These are phyloP conservation scores for Leucosporidium scottii DNA, from an alignment of 768 basidiomycete genomes.

Conservation along the genomic window DNA sequence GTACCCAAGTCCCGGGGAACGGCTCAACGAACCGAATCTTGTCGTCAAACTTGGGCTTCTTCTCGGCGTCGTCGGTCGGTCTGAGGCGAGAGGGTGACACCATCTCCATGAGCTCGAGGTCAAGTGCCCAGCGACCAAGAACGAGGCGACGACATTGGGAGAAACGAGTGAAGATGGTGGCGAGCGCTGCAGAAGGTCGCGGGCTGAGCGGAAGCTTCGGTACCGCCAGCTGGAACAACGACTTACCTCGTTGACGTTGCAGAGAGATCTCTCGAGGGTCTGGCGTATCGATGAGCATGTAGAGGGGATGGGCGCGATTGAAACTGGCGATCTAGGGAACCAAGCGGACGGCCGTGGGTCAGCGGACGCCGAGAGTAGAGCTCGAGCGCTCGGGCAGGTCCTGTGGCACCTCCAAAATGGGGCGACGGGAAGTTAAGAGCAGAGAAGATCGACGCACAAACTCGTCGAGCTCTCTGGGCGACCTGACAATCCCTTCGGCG, in stretches of 20 bases:
- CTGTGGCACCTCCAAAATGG: too few relatives aligned
- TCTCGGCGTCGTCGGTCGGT: background rate
- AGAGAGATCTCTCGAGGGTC: background rate
- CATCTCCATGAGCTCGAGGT: slow-evolving; percentile 5
- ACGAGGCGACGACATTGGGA: background rate
- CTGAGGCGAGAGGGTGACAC: background rate
- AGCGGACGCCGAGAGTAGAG: too few relatives aligned
- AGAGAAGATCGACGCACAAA: too few relatives aligned
- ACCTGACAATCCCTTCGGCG: too few relatives aligned
- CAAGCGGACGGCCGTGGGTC: too few relatives aligned
- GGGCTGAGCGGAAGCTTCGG: too few relatives aligned
- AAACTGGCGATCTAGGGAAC: background rate
- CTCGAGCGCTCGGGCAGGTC: too few relatives aligned
- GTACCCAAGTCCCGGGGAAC: background rate
- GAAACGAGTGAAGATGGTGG: background rate
- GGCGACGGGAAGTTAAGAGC: too few relatives aligned
- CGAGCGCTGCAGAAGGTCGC: background rate
- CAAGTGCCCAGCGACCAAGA: slow-evolving; percentile 15
- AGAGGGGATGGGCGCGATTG: slow-evolving; percentile 4
- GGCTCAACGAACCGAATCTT: slow-evolving; percentile 18
- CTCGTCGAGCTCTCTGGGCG: too few relatives aligned
- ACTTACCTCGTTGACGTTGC: background rate
- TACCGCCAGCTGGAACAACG: too few relatives aligned
- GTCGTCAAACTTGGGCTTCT: background rate
- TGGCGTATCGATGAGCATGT: background rate